These are phyloP conservation scores for Ganoderma lingzhi DNA, from an alignment of 1,284 basidiomycete species.

Conservation along the genomic window DNA sequence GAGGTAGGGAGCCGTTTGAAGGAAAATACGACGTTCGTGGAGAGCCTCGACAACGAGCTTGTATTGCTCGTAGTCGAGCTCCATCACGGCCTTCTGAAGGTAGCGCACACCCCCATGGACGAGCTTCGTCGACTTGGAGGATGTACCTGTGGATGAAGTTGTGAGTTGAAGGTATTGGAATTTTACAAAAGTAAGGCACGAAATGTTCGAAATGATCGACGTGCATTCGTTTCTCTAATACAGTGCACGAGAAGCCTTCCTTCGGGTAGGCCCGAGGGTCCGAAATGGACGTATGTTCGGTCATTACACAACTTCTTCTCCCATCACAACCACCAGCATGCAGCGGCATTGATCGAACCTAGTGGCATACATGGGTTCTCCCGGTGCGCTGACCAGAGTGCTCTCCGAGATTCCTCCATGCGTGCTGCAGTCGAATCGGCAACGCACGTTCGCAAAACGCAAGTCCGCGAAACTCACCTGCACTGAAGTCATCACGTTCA, in stretches of 20 bases:
- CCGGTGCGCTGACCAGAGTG: background rate
- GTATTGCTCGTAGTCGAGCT: slow-evolving; percentile 97
- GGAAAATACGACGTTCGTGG: slow-evolving; percentile 92
- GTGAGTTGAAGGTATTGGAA: background rate
- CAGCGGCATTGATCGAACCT: background rate
- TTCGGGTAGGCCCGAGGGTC: background rate
- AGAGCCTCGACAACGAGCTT: slow-evolving; percentile 96
- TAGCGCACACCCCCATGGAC: slow-evolving; percentile 98
- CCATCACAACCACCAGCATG: background rate
- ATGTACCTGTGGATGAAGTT: slow-evolving; percentile 73
- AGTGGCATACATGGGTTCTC: background rate
- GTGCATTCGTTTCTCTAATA: background rate
- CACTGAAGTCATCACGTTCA: slow-evolving; percentile 92
- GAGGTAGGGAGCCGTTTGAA: slow-evolving; percentile 96
- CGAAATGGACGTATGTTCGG: background rate
- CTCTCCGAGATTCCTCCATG: slow-evolving; percentile 19
- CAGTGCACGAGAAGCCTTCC: no score
- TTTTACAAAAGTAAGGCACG: background rate
- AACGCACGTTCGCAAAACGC: slow-evolving; percentile 26
- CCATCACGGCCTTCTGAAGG: slow-evolving; percentile 95
- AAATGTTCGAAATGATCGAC: background rate
- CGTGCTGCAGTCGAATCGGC: background rate
- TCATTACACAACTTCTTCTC: background rate
- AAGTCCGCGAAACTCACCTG: slow-evolving; percentile 61
- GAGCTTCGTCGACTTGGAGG: slow-evolving; percentile 97